Evolutionary conservation across 2,329 filamentous ascomycete genomes (phyloP).

Genomic region (Talaromyces sp.): DNA sequence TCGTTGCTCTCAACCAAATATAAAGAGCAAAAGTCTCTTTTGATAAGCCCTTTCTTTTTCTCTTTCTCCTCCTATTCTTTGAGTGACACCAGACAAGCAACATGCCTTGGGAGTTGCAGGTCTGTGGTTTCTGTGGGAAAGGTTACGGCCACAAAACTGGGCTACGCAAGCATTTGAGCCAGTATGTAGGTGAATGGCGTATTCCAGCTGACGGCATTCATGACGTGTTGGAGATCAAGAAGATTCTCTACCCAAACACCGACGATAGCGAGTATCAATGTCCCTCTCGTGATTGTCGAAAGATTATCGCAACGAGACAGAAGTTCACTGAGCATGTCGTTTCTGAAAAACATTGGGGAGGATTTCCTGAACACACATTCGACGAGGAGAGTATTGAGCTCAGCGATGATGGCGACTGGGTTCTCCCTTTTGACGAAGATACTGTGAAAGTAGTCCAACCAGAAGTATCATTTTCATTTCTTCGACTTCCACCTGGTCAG

Average conservation of each 20-base stretch:
- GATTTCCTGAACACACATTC: not conserved
- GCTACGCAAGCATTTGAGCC: constrained; percentile 14
- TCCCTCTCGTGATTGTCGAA: not conserved
- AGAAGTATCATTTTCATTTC: not conserved
- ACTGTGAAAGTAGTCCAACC: not conserved
- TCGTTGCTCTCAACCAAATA: not conserved
- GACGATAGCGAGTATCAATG: not conserved
- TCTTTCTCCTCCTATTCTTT: not conserved
- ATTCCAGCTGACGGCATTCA: constrained; percentile 22
- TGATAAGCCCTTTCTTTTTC: not conserved
- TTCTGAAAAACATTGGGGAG: not conserved
- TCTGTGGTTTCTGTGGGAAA: constrained; percentile 21
- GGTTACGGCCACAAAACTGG: constrained; percentile 17
- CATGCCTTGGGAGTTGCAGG: constrained; percentile 11
- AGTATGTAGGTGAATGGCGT: constrained; percentile 17
- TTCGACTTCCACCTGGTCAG: constrained; percentile 6
- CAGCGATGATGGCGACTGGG: not conserved
- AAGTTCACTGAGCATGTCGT: constrained; percentile 8
- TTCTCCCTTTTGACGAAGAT: not conserved
- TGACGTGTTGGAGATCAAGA: constrained; percentile 20
- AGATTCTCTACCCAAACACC: not conserved
- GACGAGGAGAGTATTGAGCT: not conserved
- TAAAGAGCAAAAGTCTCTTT: not conserved
- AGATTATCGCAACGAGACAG: not conserved
- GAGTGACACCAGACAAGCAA: not conserved